Evolutionary conservation across 2,329 filamentous ascomycete genomes (phyloP), one percentile per base, ranked within the genome.

Genomic region (Pseudocercospora eumusae): DNA sequence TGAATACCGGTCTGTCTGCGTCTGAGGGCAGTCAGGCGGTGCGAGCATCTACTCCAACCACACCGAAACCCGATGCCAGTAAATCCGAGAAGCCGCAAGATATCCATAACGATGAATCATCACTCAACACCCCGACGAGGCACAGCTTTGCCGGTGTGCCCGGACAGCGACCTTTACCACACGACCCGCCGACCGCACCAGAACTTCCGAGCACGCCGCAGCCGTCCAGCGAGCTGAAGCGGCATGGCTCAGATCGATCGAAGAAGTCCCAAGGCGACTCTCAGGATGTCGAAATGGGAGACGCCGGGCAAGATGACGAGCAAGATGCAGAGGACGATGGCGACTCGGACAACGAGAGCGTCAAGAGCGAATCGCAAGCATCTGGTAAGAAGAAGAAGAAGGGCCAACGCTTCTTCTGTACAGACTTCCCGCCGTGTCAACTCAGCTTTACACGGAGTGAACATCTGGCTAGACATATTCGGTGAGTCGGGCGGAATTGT

Each of bases 311-410:
- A 9, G 88, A 88, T n/a, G 89, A 91, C 58, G 86, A 82, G 42
- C 88, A 89, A 18, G 89, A 89, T 10, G 90, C 91, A 60, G 87
- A 83, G 56, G 89, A 90, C 23, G 79, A 80, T 27, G 79, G 71
- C 1, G 52, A 54, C 18, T 82, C 80, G 9, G 81, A 83, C 69
- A 79, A 80, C 56, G 81, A 82, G 25, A 82, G 80, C 64, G 76
- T 76, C 13, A 78, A 74, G 15, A 80, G 79, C 64, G 81, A 82
- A 31, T 90, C 89, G 11, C 90, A 91, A 64, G 85, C 88, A 65
- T 89, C 90, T 8, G 88, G 84, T n/a, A 96, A 96, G 79, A 98
- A 97, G 84, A 98, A 97, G 84, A 97, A 96, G 80, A 96, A 96
- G 77, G 92, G 92, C 0, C 92, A 97, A 75, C 87, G 92, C 50